Percentiles rank a stretch among this genome's conserved stretches.
Conservation (phyloP, 306 rosid genomes). For the Lathyrus sativus region DNA sequence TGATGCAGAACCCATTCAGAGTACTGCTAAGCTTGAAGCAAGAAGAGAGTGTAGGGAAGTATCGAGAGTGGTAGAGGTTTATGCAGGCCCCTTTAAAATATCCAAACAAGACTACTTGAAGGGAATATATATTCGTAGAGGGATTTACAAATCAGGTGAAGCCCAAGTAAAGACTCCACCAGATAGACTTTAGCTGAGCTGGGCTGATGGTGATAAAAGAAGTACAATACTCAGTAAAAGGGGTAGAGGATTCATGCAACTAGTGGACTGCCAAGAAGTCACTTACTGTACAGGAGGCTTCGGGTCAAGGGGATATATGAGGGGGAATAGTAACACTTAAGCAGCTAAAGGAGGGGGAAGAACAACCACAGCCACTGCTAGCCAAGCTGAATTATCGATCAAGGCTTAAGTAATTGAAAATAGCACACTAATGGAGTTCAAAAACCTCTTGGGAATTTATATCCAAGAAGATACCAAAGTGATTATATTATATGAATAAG, state of each 20-base stretch:
- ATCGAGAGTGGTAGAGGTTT: not conserved
- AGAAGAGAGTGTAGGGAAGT: not conserved
- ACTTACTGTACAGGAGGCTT: not conserved
- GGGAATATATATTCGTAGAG: not conserved
- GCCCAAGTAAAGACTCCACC: conserved; percentile 5
- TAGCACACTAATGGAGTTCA: no score
- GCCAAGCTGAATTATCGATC: not conserved
- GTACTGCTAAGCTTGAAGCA: not conserved
- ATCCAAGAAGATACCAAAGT: no score
- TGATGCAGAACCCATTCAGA: not conserved
- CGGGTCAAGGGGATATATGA: not conserved
- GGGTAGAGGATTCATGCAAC: conserved; percentile 1
- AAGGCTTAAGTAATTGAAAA: not conserved
- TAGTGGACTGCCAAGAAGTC: not conserved
- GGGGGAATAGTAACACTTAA: not conserved
- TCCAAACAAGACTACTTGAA: conserved; percentile 1
- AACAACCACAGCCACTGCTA: not conserved
- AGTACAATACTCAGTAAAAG: not conserved
- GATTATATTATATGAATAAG: no score
- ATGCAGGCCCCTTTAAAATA: not conserved
- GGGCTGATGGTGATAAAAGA: not conserved
- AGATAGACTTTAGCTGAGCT: conserved; percentile 6
- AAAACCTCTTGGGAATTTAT: no score
- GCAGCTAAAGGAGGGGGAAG: not conserved
- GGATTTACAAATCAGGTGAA: not conserved